Conservation (phyloP, 2,329 filamentous ascomycete species). For the Trichoderma atrobrunneum region DNA sequence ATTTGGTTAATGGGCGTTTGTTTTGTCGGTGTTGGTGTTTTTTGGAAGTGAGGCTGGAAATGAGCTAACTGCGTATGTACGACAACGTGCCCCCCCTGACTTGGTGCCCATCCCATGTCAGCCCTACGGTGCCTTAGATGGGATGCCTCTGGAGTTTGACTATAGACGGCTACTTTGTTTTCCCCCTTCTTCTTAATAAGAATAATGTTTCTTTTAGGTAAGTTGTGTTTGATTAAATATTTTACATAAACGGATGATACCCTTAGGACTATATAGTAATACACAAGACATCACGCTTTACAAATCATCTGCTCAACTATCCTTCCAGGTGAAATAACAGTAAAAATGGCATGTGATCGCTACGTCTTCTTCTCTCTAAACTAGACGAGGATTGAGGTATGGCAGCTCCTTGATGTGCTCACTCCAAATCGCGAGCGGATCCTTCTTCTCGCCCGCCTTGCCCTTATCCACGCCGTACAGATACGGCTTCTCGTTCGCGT, state of each 20-base stretch:
- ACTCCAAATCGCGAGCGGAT: conserved; percentile 22
- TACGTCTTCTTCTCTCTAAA: background rate
- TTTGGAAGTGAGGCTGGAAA: background rate
- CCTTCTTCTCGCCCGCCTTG: background rate
- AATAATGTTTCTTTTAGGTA: background rate
- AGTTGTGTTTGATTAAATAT: background rate
- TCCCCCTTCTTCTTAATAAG: background rate
- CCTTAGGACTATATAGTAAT: background rate
- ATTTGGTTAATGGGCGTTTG: background rate
- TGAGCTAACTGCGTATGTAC: background rate
- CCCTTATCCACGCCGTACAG: conserved; percentile 34
- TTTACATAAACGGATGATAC: background rate
- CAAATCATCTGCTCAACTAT: background rate
- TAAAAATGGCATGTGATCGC: background rate
- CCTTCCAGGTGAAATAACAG: background rate
- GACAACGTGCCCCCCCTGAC: background rate
- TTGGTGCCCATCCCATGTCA: background rate
- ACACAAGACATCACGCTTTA: background rate
- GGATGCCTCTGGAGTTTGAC: background rate
- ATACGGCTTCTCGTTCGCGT: conserved; percentile 48
- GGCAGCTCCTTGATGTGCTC: conserved; percentile 22
- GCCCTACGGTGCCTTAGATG: background rate
- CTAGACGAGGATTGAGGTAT: background rate
- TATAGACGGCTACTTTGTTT: too few species aligned
- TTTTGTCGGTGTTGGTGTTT: background rate